A percentile compares a stretch with the other conserved stretches of the same genome.
These are phyloP conservation scores for Pterocarpus santalinus DNA, from an alignment of 306 rosid species.

Conservation along the genomic window DNA sequence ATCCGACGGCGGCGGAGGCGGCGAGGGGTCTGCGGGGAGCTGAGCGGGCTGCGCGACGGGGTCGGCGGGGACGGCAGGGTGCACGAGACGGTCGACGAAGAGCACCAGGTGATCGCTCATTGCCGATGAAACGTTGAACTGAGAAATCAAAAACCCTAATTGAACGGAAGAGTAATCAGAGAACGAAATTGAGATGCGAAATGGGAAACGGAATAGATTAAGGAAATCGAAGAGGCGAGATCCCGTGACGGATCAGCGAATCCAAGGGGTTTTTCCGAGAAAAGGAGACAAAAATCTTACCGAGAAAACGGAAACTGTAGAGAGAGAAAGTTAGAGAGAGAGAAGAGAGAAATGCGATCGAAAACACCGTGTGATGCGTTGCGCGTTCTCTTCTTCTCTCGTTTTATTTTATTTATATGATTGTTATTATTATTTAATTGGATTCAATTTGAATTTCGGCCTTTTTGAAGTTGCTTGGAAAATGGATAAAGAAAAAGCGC, in stretches of 20 bases:
- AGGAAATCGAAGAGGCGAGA: not conserved
- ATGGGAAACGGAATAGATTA: not conserved
- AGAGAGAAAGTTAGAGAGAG: not conserved
- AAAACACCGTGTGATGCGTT: slow-evolving; percentile 15
- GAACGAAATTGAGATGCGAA: not conserved
- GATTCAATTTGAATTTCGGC: not conserved
- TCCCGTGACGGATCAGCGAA: slow-evolving; percentile 47
- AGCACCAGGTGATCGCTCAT: slow-evolving; percentile 93
- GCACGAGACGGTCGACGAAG: slow-evolving; percentile 71
- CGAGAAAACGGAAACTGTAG: slow-evolving; percentile 11
- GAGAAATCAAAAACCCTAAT: not conserved
- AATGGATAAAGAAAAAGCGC: slow-evolving; percentile 40
- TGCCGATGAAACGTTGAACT: not conserved
- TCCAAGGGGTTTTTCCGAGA: slow-evolving; percentile 47
- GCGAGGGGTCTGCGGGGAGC: slow-evolving; percentile 49
- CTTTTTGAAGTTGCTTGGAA: slow-evolving; percentile 30
- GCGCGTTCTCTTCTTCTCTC: slow-evolving; percentile 13
- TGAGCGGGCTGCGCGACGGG: slow-evolving; percentile 58
- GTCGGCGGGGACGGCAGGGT: slow-evolving; percentile 61
- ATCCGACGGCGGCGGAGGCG: slow-evolving; percentile 26
- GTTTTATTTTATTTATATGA: not conserved
- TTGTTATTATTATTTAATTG: not conserved
- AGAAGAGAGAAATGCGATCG: slow-evolving; percentile 1
- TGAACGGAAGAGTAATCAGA: not conserved
- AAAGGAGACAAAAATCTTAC: slow-evolving; percentile 44